Base-by-base conservation (phyloP, 2,329 filamentous ascomycete species). In the Ceratocystis eucalypticola region DNA sequence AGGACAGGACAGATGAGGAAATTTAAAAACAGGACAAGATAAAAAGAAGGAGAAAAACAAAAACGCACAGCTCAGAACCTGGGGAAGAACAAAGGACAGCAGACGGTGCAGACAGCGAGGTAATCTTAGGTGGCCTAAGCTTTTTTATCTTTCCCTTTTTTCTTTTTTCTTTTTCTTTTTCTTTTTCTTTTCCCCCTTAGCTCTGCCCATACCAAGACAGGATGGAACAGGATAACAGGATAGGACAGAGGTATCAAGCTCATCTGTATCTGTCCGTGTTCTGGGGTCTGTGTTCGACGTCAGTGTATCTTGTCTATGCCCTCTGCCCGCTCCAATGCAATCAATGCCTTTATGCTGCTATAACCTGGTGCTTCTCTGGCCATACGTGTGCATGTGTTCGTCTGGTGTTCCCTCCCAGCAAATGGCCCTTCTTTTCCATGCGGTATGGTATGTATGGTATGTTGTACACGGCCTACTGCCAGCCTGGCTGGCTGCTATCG, bases 61-160 rank as follows among this genome's bases (percentile, higher is more conserved):
- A 59, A 59, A 59, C 15, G 53, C 53, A 59, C 53, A 59, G 53
- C 28, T 33, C 25, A 59, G 25, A 59, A 59, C 53, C 53, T 59
- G 53, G 53, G 53, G 53, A 59, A 59, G 53, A 59, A 59, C 53
- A 59, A 59, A 59, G 46, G 25, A 17, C 28, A 33, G 15, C 1
- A 33, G 25, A 59, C 28, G 53, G 53, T 59, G 15, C 53, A 30
- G 28, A 30, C 53, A 30, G 33, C 25, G 53, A 59, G 53, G 28
- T 33, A 33, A 59, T 59, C n/a, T 33, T 17, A 7, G 28, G n/a
- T 59, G 53, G 53, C n/a, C 61, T 50, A 30, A 63, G 41, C 22
- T 50, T 45, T 45, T 62, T 62, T 62, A 33, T 33, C 17, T 17
- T 33, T 20, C 17, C 10, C 20, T 44, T 33, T 37, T 37, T 62